phyloP scores from a whole-genome alignment of 805 yeast genomes.

The Candida cerambycidarum region DNA sequence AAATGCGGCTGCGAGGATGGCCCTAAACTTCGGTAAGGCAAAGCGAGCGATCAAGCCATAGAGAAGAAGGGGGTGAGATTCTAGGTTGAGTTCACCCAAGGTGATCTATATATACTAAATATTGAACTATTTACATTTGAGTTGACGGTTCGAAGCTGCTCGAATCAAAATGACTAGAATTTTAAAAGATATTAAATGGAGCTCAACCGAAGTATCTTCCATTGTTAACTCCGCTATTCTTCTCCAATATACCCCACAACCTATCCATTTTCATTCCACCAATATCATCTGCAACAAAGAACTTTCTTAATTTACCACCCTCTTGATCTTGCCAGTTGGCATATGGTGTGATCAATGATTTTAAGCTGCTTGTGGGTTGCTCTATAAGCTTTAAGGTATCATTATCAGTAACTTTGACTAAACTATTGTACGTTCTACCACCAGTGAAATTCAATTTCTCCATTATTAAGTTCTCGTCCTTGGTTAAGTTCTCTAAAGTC shows the following conservation, averaged over 20 bases:
- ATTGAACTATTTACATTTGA: too few relatives aligned
- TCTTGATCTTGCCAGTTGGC: constrained; percentile 39
- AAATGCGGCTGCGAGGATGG: constrained; percentile 6
- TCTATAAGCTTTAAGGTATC: constrained; percentile 35
- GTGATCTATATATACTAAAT: neutral
- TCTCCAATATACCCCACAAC: constrained; percentile 79
- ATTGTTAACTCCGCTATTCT: constrained; percentile 61
- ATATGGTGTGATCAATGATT: constrained; percentile 23
- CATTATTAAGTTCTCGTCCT: constrained; percentile 63
- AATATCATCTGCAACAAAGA: constrained; percentile 66
- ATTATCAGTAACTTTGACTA: constrained; percentile 48
- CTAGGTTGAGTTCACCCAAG: neutral
- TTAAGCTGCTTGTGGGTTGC: constrained; percentile 1
- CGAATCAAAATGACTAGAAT: too few relatives aligned
- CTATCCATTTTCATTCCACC: constrained; percentile 86
- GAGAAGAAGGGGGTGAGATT: neutral
- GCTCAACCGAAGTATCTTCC: constrained; percentile 49
- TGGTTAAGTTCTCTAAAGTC: constrained; percentile 57
- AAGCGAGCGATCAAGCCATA: neutral
- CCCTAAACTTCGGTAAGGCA: neutral
- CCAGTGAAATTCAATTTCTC: constrained; percentile 73
- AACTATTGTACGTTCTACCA: constrained; percentile 58
- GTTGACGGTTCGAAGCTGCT: too few relatives aligned
- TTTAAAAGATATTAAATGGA: too few relatives aligned
- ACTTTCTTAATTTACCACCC: constrained; percentile 36